Base-by-base conservation (phyloP, 2,329 filamentous ascomycete genomes). In the Decorospora gaudefroyi region DNA sequence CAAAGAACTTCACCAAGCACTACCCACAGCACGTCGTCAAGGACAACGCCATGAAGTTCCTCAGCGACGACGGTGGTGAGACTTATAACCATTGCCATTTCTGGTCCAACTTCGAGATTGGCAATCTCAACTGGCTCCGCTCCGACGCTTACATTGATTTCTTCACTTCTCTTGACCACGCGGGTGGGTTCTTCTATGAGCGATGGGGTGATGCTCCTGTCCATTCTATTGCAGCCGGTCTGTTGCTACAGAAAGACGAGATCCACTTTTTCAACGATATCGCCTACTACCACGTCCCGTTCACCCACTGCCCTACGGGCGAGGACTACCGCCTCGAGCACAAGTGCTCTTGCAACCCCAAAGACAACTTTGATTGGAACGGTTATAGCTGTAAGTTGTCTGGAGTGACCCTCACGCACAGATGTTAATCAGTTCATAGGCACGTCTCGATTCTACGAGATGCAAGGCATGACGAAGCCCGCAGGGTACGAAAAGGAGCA, bases 261-360 rank as follows among this genome's bases (percentile, higher is more conserved):
- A 84, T 99, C 51, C 93, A 99, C 72, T 99, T 99, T 78, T 99
- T 97, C 78, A 89, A 99, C 72, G 92, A 99, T 66, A 99, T 99
- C 63, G 92, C 89, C 47, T 99, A 99, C 74, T 96, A 90, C 74
- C 93, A 99, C 69, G 88, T 96, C 16, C 93, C 93, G 15, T 99
- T 99, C 71, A 97, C 91, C 4, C 93, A 99, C 74, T 99, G 93
- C 73, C 93, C 93, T 2, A 96, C 90, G 0, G 88, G 87, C 41
- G 90, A 97, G 74, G 81, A 96, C 74, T 83, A 81, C 40, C 84
- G 91, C 55, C 72, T 91, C 42, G 86, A 96, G 57, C 83, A 92
- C 57, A 91, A 88, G 69, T 99, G 93, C 73, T 87, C 91, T 72
- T 99, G 93, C 76, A 90, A 99, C 67, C 92, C 93, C 6, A 85